A percentile compares a stretch with the other conserved stretches of the same genome.
Conservation (phyloP, 768 basidiomycete species). For the Panaeolus papilionaceus region DNA sequence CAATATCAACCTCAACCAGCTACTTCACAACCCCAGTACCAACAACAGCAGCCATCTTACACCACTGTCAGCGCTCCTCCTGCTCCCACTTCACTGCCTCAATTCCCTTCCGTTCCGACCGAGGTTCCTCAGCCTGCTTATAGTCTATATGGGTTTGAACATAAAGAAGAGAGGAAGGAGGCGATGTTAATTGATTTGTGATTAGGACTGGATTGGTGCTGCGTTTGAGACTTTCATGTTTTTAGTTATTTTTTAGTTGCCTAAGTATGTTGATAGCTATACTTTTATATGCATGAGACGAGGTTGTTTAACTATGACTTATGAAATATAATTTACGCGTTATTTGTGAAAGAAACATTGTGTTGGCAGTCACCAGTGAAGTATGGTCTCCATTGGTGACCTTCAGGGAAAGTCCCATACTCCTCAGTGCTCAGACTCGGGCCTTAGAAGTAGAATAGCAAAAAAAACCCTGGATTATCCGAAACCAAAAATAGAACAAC, state of each 20-base stretch:
- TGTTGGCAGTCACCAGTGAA: no score
- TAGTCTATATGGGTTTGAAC: conserved; percentile 56
- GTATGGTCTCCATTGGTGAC: no score
- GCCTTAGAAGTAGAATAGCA: no score
- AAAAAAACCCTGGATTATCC: no score
- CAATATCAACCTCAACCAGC: conserved; percentile 30
- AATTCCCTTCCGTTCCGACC: conserved; percentile 73
- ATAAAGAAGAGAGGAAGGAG: conserved; percentile 72
- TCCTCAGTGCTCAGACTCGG: no score
- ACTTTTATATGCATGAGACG: not conserved
- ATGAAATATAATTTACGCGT: conserved; percentile 5
- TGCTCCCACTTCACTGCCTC: conserved; percentile 49
- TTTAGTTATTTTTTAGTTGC: not conserved
- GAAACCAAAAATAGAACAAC: no score
- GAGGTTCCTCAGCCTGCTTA: conserved; percentile 56
- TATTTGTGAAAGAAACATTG: not conserved
- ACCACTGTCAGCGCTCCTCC: conserved; percentile 30
- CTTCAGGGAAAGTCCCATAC: no score
- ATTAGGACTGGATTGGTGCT: not conserved
- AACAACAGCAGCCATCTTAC: conserved; percentile 36
- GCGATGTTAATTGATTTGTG: conserved; percentile 60
- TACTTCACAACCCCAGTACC: conserved; percentile 32
- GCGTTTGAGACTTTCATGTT: not conserved
- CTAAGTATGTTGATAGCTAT: not conserved
- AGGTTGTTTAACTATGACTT: not conserved